Percentiles rank a stretch among this genome's conserved stretches.
Conservation (phyloP, 768 basidiomycete genomes). For the Tylopilus felleus region DNA sequence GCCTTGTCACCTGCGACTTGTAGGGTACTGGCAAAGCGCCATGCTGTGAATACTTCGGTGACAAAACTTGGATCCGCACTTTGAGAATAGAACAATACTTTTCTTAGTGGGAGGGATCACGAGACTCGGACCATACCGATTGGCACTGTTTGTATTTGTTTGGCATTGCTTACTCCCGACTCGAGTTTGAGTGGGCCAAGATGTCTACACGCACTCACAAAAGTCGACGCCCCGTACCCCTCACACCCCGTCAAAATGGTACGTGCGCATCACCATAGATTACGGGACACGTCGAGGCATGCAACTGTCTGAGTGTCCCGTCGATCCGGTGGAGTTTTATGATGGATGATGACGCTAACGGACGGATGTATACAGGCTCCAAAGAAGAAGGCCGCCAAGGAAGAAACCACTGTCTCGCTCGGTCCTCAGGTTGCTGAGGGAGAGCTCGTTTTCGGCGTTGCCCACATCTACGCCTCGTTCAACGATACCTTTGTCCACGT, state of each 20-base stretch:
- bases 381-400: constrained; percentile 79
- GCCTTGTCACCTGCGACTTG: too few species aligned
- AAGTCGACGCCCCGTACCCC: constrained; percentile 23
- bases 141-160: constrained; percentile 19
- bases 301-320: not conserved
- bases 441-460: constrained; percentile 96
- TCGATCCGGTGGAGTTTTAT: not conserved
- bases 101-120: too few species aligned
- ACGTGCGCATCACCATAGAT: constrained; percentile 16
- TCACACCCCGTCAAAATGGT: constrained; percentile 38
- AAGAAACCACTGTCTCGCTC: constrained; percentile 84
- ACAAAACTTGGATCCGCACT: too few species aligned
- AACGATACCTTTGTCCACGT: constrained; percentile 99
- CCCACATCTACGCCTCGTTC: constrained; percentile 99
- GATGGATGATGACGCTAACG: constrained; percentile 54
- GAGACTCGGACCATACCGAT: too few species aligned
- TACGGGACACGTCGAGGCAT: not conserved
- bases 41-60: too few species aligned
- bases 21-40: too few species aligned
- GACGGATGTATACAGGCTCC: constrained; percentile 67
- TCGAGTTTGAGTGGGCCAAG: not conserved
- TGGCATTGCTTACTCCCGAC: constrained; percentile 6
- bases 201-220: not conserved
- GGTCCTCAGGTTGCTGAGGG: constrained; percentile 96
- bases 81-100: too few species aligned